Percentiles rank a stretch among this genome's conserved stretches.
Evolutionary conservation across 106 monocot species (phyloP).

Genomic region (Allium cepa): DNA sequence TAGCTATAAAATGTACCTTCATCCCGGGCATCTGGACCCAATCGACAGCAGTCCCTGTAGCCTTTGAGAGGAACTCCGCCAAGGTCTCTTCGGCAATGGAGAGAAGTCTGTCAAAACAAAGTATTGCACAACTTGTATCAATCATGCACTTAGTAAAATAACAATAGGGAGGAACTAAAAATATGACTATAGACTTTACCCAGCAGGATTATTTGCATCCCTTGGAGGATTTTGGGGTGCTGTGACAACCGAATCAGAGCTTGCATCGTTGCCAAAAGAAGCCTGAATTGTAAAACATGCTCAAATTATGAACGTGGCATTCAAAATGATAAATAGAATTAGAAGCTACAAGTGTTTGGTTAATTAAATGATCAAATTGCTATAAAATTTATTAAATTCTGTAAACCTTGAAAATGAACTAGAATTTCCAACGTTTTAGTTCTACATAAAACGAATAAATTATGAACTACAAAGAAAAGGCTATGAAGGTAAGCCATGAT

Average conservation of each 20-base stretch:
- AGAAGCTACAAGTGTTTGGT: too few relatives aligned
- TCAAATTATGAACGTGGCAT: conserved; percentile 2
- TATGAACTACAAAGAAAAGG: not conserved
- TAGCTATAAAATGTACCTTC: conserved; percentile 49
- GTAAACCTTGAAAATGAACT: too few relatives aligned
- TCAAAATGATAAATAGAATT: not conserved
- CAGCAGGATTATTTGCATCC: conserved; percentile 81
- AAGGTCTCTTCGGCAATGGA: conserved; percentile 91
- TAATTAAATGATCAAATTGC: too few relatives aligned
- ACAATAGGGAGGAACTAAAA: too few relatives aligned
- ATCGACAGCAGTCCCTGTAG: conserved; percentile 98
- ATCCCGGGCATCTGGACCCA: conserved; percentile 99
- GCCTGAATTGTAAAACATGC: conserved; percentile 24
- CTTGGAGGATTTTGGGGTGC: conserved; percentile 66
- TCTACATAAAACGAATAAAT: too few relatives aligned
- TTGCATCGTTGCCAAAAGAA: conserved; percentile 66
- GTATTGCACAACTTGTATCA: not conserved
- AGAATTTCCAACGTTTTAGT: too few relatives aligned
- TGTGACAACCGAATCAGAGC: conserved; percentile 87
- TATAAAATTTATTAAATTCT: too few relatives aligned
- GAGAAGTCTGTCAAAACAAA: conserved; percentile 47
- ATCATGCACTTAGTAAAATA: too few relatives aligned
- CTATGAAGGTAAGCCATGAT: not conserved
- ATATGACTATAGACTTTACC: conserved; percentile 29
- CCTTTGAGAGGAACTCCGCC: conserved; percentile 98